Conservation (phyloP, 23 red algal genomes). For the Gracilaria gracilis region DNA sequence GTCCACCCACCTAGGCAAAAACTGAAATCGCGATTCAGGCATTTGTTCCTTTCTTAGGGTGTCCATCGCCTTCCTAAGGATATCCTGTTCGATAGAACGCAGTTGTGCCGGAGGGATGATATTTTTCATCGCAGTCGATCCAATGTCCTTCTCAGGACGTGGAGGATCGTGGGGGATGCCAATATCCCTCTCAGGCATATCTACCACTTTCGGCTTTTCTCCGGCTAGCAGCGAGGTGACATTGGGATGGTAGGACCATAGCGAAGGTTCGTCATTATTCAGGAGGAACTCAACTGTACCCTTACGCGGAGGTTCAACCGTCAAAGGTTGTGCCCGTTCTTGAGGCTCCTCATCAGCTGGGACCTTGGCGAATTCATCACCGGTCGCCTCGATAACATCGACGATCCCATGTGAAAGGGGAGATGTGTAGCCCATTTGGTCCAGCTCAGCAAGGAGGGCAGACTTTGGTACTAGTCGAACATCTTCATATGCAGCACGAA, state of each 20-base stretch:
- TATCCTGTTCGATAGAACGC: constrained; percentile 24
- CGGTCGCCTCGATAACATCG: too few relatives aligned
- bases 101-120: neutral
- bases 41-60: neutral
- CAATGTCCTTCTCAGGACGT: constrained; percentile 36
- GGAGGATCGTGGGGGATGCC: neutral
- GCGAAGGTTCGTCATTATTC: neutral
- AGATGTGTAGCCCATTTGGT: constrained; percentile 29
- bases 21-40: constrained; percentile 21
- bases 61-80: constrained; percentile 10
- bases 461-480: constrained; percentile 23
- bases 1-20: constrained; percentile 35
- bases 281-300: neutral
- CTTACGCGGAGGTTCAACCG: neutral
- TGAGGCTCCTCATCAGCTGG: neutral
- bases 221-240: neutral
- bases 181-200: neutral
- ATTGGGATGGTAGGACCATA: neutral
- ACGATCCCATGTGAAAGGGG: neutral
- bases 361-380: too few relatives aligned
- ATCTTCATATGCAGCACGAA: constrained; percentile 57
- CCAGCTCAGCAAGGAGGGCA: constrained; percentile 16
- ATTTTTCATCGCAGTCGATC: neutral
- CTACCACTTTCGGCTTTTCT: neutral
- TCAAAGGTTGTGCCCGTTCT: neutral